Evolutionary conservation across 257 asterid species (phyloP).

Genomic region (Solanum chiquidenum): DNA sequence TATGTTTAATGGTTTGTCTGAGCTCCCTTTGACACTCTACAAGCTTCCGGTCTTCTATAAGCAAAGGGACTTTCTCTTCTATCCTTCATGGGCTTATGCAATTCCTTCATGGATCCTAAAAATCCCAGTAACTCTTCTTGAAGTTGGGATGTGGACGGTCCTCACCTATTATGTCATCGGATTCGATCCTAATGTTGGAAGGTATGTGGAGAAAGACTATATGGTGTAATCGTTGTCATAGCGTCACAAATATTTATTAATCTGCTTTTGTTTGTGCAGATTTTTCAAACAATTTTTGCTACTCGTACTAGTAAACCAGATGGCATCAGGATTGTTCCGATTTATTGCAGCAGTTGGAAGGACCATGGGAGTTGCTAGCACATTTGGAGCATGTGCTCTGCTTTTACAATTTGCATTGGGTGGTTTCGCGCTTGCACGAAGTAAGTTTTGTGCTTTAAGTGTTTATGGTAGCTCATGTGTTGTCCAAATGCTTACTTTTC

Average conservation of each 20-base stretch:
- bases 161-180: constrained; percentile 57
- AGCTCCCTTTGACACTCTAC: constrained; percentile 44
- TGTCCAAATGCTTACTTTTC: neutral
- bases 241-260: neutral
- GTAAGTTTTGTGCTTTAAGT: constrained; percentile 14
- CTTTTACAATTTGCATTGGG: constrained; percentile 47
- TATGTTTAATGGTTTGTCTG: constrained; percentile 63
- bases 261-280: constrained; percentile 18
- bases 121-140: constrained; percentile 39
- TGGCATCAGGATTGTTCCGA: constrained; percentile 47
- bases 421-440: constrained; percentile 57
- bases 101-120: constrained; percentile 62
- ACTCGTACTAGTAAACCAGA: constrained; percentile 32
- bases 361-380: constrained; percentile 57
- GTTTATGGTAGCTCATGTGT: neutral
- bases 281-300: constrained; percentile 46
- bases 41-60: constrained; percentile 78
- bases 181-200: constrained; percentile 51
- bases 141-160: constrained; percentile 40
- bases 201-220: constrained; percentile 16
- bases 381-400: constrained; percentile 45
- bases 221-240: neutral
- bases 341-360: constrained; percentile 48
- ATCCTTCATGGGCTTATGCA: constrained; percentile 67
- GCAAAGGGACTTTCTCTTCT: constrained; percentile 57